These are phyloP conservation scores for Neodidymelliopsis sp. DNA, from an alignment of 2,329 filamentous ascomycete species.

Conservation along the genomic window DNA sequence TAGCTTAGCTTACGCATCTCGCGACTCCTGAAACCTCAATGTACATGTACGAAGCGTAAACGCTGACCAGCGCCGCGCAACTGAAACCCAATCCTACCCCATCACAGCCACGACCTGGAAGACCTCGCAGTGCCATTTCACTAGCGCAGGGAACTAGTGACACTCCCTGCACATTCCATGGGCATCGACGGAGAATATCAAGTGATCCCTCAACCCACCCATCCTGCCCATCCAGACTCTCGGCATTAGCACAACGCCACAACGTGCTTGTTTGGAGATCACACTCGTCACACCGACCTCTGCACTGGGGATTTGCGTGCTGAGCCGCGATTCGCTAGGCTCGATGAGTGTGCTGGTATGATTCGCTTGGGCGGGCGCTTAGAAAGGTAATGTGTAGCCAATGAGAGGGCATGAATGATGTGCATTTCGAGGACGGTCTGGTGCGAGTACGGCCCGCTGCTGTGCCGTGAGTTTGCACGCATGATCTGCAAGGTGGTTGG, in stretches of 20 bases:
- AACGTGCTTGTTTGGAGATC: constrained; percentile 1
- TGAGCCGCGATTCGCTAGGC: constrained; percentile 1
- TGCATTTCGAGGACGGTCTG: not conserved
- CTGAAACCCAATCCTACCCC: too few relatives aligned
- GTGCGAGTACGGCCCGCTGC: constrained; percentile 9
- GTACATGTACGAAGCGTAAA: not conserved
- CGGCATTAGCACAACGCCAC: constrained; percentile 9
- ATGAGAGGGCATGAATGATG: not conserved
- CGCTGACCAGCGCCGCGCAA: not conserved
- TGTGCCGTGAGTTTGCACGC: constrained; percentile 16
- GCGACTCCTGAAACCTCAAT: constrained; percentile 3
- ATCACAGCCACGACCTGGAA: too few relatives aligned
- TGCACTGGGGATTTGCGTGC: not conserved
- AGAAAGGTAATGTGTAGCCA: constrained; percentile 6
- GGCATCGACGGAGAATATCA: constrained; percentile 7
- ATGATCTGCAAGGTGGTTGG: constrained; percentile 17
- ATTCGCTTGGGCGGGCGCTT: constrained; percentile 17
- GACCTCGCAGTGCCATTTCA: not conserved
- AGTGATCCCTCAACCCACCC: too few relatives aligned
- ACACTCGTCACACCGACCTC: constrained; percentile 11
- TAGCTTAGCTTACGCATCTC: not conserved
- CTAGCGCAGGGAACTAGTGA: too few relatives aligned
- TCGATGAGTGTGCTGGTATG: not conserved
- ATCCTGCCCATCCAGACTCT: too few relatives aligned
- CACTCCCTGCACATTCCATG: too few relatives aligned